Conservation (phyloP, 1,284 basidiomycete species). For the Erythrobasidium hasegawianum region DNA sequence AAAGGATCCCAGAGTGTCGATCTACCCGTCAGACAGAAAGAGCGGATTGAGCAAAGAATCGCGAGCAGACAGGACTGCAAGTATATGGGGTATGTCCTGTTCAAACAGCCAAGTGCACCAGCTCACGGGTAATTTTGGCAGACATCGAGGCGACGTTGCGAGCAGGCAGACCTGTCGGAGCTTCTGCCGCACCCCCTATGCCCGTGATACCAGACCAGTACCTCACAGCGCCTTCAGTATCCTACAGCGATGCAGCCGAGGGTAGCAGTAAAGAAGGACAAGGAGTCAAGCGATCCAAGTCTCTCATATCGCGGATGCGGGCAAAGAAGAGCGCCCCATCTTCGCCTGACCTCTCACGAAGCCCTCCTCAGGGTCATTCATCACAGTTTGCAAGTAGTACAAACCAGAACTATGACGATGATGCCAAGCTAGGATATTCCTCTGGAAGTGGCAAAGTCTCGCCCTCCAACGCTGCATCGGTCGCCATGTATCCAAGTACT, state of each 20-base stretch:
- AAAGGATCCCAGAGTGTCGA: slow-evolving; percentile 22
- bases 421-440: too few species aligned
- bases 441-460: background rate
- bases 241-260: background rate
- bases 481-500: background rate
- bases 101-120: too few species aligned
- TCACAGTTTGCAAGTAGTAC: background rate
- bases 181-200: slow-evolving; percentile 26
- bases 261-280: background rate
- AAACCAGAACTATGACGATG: too few species aligned
- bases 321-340: slow-evolving; percentile 20
- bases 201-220: slow-evolving; percentile 27
- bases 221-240: background rate
- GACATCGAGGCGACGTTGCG: slow-evolving; percentile 31
- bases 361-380: background rate
- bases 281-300: slow-evolving; percentile 30
- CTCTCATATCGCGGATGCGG: slow-evolving; percentile 27
- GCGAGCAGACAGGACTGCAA: slow-evolving; percentile 28
- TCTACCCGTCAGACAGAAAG: slow-evolving; percentile 15
- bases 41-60: slow-evolving; percentile 9
- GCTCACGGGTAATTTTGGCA: too few species aligned
- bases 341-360: background rate
- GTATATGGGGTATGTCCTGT: slow-evolving; percentile 30
- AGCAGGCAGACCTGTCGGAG: slow-evolving; percentile 26
- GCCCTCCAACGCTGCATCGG: background rate